Evolutionary conservation across 495 filamentous ascomycete species (phyloP).

Genomic region (Tuber umbilicatum): DNA sequence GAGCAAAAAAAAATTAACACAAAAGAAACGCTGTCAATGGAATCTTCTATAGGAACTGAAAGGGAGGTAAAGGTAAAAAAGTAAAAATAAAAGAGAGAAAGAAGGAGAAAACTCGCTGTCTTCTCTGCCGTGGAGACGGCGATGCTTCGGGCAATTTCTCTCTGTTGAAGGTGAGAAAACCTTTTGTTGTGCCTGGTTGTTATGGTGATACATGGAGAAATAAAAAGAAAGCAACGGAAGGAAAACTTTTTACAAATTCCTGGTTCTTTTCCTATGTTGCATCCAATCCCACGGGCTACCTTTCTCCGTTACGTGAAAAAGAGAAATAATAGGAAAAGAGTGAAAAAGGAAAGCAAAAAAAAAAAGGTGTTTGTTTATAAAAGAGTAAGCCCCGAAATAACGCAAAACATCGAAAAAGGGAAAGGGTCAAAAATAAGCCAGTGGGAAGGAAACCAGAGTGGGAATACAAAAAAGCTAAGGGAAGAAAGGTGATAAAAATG

Average conservation of each 20-base stretch:
- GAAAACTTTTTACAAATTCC: background rate
- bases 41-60: background rate
- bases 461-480: background rate
- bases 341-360: background rate
- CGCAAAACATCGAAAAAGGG: background rate
- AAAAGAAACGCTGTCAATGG: background rate
- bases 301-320: background rate
- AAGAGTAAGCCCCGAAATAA: background rate
- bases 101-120: background rate
- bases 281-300: background rate
- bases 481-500: slow-evolving; percentile 11
- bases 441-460: background rate
- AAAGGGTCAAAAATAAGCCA: slow-evolving; percentile 15
- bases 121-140: background rate
- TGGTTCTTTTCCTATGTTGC: background rate
- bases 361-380: background rate
- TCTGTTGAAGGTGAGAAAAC: background rate
- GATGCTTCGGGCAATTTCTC: background rate
- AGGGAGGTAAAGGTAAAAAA: slow-evolving; percentile 43
- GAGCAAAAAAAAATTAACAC: slow-evolving; percentile 45
- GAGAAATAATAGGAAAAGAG: background rate
- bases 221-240: slow-evolving; percentile 14
- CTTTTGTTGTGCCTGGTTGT: background rate
- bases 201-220: slow-evolving; percentile 10
- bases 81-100: slow-evolving; percentile 17